Evolutionary conservation across 2,329 filamentous ascomycete species (phyloP), one percentile per base, ranked within the genome.

Genomic region (Emmonsiellopsis sp.): DNA sequence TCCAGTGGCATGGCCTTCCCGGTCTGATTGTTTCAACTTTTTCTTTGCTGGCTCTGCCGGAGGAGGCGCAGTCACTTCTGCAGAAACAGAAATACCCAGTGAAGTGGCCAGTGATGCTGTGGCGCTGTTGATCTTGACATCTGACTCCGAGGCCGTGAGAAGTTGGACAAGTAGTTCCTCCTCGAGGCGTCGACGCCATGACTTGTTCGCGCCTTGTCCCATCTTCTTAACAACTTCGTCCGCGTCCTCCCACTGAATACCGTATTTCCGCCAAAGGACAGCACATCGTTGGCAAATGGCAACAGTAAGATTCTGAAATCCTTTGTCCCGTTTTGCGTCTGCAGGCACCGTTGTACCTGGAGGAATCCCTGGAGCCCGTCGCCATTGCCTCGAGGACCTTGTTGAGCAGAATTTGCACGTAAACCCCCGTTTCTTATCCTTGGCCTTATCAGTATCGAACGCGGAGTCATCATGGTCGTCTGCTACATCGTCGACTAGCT

Each of bases 391-490:
- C 5, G 91, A 95, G 53, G 79, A 77, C 56, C 86, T 86, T 2
- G 84, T 87, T 50, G 77, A 79, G 69, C 93, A 98, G 67, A 96
- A 97, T 67, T 95, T 96, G 79, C 93, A 98, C 59, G 89, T 80
- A 64, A 98, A 97, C 17, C 81, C 81, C 58, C 87, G 84, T 70
- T 94, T 95, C 67, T 85, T 86, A 55, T 83, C 77, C 2, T 73
- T 71, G 0, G 92, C 90, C 73, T 97, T 98, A 42, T 85, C 85
- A 48, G 84, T 84, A 67, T 98, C 93, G 63, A 95, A 98, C 2
- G 93, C 93, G 5, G 93, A 98, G 70, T 98, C 93, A 61, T 98
- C 93, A 11, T 87, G 80, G 57, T 92, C 86, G 66, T 98, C 87
- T 6, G 92, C 93, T 57, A 98, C 85, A 66, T 97, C 92, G 62